Evolutionary conservation across 495 filamentous ascomycete genomes (phyloP), one percentile per base, ranked within the genome.

Genomic region (Cryomyces antarcticus): DNA sequence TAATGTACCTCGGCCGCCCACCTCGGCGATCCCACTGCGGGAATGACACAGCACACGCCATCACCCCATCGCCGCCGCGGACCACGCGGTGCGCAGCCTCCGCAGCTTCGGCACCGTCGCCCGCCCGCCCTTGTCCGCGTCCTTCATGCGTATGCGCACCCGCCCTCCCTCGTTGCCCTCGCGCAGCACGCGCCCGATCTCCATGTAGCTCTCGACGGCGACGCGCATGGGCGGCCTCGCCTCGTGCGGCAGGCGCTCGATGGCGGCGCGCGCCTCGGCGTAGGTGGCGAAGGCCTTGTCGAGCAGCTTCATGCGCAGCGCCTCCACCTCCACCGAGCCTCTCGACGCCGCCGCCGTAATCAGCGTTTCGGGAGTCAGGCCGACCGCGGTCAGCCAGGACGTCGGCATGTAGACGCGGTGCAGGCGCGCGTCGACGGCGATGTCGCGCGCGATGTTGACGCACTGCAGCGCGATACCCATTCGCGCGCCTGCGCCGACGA

Each of bases 401-500:
- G 61, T 60, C 0, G 78, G 78, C 4, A 81, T 43, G 50, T 82
- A 82, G 5, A 77, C 74, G 5, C 78, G 65, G 0, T 61, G 60
- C 33, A 77, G 72, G 6, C 52, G 53, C 1, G 77, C 71, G 53
- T 81, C 78, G 5, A 71, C 69, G 6, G 53, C 45, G 17, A 81
- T 73, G 47, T 82, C 78, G 6, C 78, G 72, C 28, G 77, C 72
- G 46, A 82, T 78, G 45, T 81, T 82, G 41, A 80, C 66, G 48
- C 73, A 79, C 46, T 82, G 77, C 29, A 82, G 55, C 12, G 78
- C 75, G 36, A 73, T 62, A 0, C 78, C 78, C 77, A 81, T 81
- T 1, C 60, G 62, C 5, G 61, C 56, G 5, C 72, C 73, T 5
- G 73, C 66, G 6, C 55, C 41, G 3, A 71, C 51, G 5, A 57